These are phyloP conservation scores for Vitis hybrid DNA, from an alignment of 177 flowering plant species.

Conservation along the genomic window DNA sequence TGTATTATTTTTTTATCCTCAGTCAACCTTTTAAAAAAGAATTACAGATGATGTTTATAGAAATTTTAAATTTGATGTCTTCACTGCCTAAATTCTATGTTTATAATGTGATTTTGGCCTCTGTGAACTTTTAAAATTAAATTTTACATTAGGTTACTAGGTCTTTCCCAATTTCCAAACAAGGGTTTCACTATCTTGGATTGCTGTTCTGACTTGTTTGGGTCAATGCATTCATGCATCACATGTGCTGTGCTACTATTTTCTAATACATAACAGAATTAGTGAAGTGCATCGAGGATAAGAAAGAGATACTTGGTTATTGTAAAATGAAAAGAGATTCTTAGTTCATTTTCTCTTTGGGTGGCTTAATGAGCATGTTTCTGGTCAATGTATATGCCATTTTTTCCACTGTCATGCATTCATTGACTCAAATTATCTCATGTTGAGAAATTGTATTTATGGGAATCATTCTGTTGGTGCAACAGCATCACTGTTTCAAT, in stretches of 20 bases:
- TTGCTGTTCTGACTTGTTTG: neutral
- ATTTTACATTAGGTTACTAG: neutral
- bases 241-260: neutral
- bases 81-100: neutral
- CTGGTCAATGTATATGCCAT: no score
- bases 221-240: neutral
- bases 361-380: no score
- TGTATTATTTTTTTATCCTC: neutral
- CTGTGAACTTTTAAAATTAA: neutral
- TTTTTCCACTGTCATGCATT: no score
- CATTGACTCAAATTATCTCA: no score
- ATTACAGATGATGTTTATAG: no score
- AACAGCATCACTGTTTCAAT: no score
- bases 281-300: no score
- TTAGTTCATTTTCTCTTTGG: no score
- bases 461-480: no score
- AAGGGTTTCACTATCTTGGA: neutral
- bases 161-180: neutral
- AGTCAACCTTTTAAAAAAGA: no score
- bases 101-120: neutral
- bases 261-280: neutral
- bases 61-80: neutral
- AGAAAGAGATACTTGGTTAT: neutral
- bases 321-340: neutral
- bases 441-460: no score